These are phyloP conservation scores for Nannochloropsis granulata DNA, from an alignment of 108 stramenopile genomes.

Conservation along the genomic window DNA sequence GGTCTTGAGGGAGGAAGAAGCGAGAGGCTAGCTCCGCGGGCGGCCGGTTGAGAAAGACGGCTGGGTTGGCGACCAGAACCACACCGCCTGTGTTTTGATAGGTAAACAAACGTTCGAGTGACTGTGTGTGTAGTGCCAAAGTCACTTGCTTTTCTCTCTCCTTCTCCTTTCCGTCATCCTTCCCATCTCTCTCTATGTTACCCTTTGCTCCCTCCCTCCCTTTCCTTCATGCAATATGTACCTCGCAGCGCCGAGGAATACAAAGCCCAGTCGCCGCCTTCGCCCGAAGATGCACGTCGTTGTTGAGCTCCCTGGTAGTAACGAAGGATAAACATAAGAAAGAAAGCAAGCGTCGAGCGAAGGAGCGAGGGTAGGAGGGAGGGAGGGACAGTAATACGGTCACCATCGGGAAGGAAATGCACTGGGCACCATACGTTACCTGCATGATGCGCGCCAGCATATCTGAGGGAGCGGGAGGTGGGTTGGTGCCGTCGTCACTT, in stretches of 20 bases:
- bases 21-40: neutral
- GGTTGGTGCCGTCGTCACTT: neutral
- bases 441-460: neutral
- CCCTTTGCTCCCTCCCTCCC: neutral
- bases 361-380: neutral
- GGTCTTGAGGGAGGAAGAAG: neutral
- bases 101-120: neutral
- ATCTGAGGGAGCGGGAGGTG: neutral
- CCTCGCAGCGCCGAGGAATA: neutral
- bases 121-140: neutral
- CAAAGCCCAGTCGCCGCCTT: neutral
- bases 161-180: neutral
- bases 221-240: neutral
- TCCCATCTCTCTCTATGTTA: neutral
- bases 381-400: neutral
- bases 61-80: neutral
- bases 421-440: neutral
- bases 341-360: neutral
- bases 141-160: neutral
- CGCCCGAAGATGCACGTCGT: neutral
- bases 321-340: neutral
- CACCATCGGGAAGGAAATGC: neutral
- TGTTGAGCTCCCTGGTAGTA: neutral
- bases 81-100: neutral
- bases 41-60: neutral